phyloP scores from a whole-genome alignment of 352 stramenopile species.

The Globisporangium cylindrosporum region DNA sequence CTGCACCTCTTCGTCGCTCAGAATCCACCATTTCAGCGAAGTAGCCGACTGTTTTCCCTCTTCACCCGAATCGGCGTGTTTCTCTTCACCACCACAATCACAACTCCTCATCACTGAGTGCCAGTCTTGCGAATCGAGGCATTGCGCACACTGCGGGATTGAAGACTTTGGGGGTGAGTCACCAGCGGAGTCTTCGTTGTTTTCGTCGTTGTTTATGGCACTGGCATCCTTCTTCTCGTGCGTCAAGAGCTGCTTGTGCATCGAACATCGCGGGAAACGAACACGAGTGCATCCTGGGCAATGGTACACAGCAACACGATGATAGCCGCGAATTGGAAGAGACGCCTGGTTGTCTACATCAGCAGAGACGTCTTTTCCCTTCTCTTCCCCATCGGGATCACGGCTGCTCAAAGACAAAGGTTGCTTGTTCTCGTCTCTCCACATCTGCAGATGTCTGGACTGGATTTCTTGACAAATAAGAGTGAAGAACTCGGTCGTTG shows the following conservation, averaged over 20 bases:
- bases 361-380: conserved; percentile 8
- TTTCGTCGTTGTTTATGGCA: conserved; percentile 7
- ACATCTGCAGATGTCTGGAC: conserved; percentile 50
- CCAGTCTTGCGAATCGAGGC: conserved; percentile 50
- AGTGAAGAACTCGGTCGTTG: conserved; percentile 80
- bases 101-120: conserved; percentile 26
- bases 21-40: conserved; percentile 65
- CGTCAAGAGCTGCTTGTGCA: conserved; percentile 50
- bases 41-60: conserved; percentile 11
- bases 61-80: background rate
- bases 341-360: conserved; percentile 11
- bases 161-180: conserved; percentile 13
- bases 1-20: conserved; percentile 64
- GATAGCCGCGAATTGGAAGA: conserved; percentile 62
- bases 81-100: conserved; percentile 22
- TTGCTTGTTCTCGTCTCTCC: conserved; percentile 44
- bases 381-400: conserved; percentile 17
- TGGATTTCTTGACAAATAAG: conserved; percentile 75
- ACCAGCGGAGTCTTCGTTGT: background rate
- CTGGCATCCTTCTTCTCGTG: conserved; percentile 38
- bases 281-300: conserved; percentile 50
- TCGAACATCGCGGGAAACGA: conserved; percentile 43
- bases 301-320: conserved; percentile 65
- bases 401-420: conserved; percentile 19
- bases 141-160: conserved; percentile 53